Base-by-base conservation (phyloP, 441 rosid species). In the Jatropha multifida region DNA sequence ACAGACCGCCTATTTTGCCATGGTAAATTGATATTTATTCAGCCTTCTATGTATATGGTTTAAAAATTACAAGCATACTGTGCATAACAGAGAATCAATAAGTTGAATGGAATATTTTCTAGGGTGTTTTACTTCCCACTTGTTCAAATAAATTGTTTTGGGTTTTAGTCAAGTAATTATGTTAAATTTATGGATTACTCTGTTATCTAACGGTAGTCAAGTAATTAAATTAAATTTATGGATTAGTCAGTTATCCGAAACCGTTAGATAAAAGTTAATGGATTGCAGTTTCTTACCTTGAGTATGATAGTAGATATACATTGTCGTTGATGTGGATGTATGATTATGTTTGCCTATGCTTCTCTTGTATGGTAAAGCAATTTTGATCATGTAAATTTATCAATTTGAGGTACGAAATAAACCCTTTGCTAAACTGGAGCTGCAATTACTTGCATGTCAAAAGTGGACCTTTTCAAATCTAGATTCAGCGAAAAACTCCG, bases 1-100 rank as follows among this genome's bases (percentile, higher is more conserved):
- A 75, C 88, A 75, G 48, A 71, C 87, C 4, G 85, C 86, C 48
- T 89, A 83, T 73, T 78, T 90, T 72, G 88, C 90, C 51, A 88
- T 95, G 99, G 99, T 93, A 90, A 81, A 66, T 37, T 40, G 12
- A n/a, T 38, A 54, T 17, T 7, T 14, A 5, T 60, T 13, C 17
- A 4, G 49, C 20, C 41, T 48, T 44, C 41, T 44, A 8, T 10
- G 5, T 42, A 4, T 7, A 42, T 42, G 9, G 46, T 42, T 5
- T 5, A 5, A 8, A 8, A 42, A 42, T 42, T 42, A 42, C 46
- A 42, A 42, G 46, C 46, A 42, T 42, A 5, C 46, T 42, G 46
- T 5, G 9, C 1, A 8, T 42, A 42, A 42, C 0, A 3, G 46
- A 42, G 46, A 42, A 42, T 42, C 9, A 32, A 32, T 32, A 32